Evolutionary conservation across 192 early-diverging fungal species (phyloP).

Genomic region (Coemansia sp.): DNA sequence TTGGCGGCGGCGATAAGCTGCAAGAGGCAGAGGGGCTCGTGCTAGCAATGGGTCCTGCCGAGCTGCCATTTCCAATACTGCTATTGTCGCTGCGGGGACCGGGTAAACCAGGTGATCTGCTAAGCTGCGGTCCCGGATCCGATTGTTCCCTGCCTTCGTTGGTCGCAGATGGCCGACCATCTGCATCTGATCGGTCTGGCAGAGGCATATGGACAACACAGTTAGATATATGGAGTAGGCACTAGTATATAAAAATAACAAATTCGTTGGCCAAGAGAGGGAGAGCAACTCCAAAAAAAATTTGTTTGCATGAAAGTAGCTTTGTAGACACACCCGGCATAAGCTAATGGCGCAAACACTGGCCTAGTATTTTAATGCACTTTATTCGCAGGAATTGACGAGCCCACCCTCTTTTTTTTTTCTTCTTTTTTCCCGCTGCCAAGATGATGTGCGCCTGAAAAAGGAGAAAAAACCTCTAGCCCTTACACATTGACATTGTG

Average conservation of each 20-base stretch:
- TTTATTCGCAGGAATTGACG: not conserved
- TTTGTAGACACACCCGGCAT: not conserved
- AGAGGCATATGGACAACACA: not conserved
- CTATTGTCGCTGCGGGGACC: not conserved
- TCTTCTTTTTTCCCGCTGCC: not conserved
- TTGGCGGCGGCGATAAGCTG: not conserved
- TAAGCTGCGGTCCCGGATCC: not conserved
- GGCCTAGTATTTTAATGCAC: not conserved
- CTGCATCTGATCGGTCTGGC: not conserved
- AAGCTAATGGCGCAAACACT: not conserved
- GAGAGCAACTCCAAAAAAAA: not conserved
- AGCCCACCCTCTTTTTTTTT: too few species aligned
- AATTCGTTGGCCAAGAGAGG: not conserved
- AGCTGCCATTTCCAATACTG: not conserved
- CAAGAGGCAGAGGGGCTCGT: not conserved
- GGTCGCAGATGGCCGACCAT: not conserved
- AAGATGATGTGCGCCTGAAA: not conserved
- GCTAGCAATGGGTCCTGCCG: not conserved
- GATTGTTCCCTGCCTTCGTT: not conserved
- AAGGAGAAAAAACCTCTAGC: not conserved
- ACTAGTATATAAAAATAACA: not conserved
- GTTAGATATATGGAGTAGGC: not conserved
- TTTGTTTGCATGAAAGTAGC: not conserved
- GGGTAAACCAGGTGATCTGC: not conserved
- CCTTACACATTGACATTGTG: not conserved